Conservation (phyloP, 2,329 filamentous ascomycete species). For the Monosporascus ibericus region DNA sequence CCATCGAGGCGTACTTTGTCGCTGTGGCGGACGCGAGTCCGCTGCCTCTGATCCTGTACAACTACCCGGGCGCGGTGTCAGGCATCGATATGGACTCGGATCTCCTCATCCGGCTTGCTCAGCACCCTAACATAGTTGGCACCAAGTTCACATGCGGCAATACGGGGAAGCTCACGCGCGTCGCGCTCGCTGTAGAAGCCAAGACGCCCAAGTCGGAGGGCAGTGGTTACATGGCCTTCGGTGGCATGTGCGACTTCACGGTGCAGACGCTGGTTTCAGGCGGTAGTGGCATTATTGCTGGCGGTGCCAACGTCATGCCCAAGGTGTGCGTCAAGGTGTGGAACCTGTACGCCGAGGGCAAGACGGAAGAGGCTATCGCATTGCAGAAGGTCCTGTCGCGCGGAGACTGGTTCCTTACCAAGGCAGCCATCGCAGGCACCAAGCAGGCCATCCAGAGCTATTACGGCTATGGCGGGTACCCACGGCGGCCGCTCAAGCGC, state of each 20-base stretch:
- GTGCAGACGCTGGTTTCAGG: slow-evolving; percentile 74
- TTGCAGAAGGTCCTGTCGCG: slow-evolving; percentile 73
- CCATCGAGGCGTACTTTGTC: slow-evolving; percentile 67
- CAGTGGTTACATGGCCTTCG: slow-evolving; percentile 76
- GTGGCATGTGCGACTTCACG: slow-evolving; percentile 83
- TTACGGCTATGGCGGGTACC: slow-evolving; percentile 75
- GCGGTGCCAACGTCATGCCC: slow-evolving; percentile 78
- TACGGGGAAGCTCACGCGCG: slow-evolving; percentile 81
- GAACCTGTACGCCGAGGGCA: slow-evolving; percentile 67
- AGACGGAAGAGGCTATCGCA: slow-evolving; percentile 66
- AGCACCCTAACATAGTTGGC: slow-evolving; percentile 78
- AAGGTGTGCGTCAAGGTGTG: slow-evolving; percentile 75
- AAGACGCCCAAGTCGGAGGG: slow-evolving; percentile 56
- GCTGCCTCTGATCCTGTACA: slow-evolving; percentile 79
- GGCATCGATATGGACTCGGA: slow-evolving; percentile 90
- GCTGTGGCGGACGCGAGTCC: slow-evolving; percentile 70
- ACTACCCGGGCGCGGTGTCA: slow-evolving; percentile 81
- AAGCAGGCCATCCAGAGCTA: slow-evolving; percentile 77
- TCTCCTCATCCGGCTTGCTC: slow-evolving; percentile 70
- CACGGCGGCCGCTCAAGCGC: slow-evolving; percentile 65
- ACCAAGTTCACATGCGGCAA: slow-evolving; percentile 92
- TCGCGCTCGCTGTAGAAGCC: slow-evolving; percentile 66
- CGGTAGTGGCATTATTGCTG: slow-evolving; percentile 78
- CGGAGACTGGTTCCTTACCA: slow-evolving; percentile 78
- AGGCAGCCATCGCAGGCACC: slow-evolving; percentile 77